Evolutionary conservation across 768 basidiomycete genomes (phyloP).

Genomic region (Tricholoma terreum): DNA sequence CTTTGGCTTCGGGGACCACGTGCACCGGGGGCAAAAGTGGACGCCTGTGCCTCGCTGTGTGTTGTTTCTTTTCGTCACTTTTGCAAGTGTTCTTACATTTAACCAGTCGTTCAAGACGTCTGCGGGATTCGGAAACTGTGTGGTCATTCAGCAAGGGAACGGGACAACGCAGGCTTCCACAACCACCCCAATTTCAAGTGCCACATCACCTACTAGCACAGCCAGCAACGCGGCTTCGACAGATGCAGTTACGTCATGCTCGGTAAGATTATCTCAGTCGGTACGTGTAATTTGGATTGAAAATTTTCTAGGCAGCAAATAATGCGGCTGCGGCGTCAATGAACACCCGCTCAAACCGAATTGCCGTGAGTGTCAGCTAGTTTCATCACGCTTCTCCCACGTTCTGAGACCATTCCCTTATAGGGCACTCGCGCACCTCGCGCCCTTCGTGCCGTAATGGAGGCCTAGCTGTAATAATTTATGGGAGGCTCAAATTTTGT

Average conservation of each 20-base stretch:
- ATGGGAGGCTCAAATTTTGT: neutral
- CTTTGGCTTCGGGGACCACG: slow-evolving; percentile 45
- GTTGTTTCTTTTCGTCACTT: slow-evolving; percentile 10
- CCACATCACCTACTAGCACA: slow-evolving; percentile 7
- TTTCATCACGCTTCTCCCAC: neutral
- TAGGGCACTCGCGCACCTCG: slow-evolving; percentile 42
- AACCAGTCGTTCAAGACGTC: slow-evolving; percentile 42
- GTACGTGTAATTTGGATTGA: slow-evolving; percentile 1
- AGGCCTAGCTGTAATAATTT: slow-evolving; percentile 7
- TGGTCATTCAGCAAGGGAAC: slow-evolving; percentile 40
- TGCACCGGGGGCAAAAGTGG: slow-evolving; percentile 47
- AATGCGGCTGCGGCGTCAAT: slow-evolving; percentile 7
- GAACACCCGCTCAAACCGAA: slow-evolving; percentile 15
- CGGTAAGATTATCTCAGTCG: slow-evolving; percentile 8
- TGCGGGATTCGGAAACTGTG: slow-evolving; percentile 54
- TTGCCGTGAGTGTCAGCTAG: slow-evolving; percentile 15
- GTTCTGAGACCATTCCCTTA: slow-evolving; percentile 2
- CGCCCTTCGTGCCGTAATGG: slow-evolving; percentile 29
- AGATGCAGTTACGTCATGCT: neutral
- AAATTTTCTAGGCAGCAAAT: neutral
- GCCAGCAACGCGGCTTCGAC: slow-evolving; percentile 14
- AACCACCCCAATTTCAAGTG: slow-evolving; percentile 11
- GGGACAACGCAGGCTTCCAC: no score
- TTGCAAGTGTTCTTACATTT: neutral
- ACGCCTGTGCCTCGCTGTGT: slow-evolving; percentile 48